phyloP scores from a whole-genome alignment of 352 stramenopile genomes.

The Pythium sukuiense region DNA sequence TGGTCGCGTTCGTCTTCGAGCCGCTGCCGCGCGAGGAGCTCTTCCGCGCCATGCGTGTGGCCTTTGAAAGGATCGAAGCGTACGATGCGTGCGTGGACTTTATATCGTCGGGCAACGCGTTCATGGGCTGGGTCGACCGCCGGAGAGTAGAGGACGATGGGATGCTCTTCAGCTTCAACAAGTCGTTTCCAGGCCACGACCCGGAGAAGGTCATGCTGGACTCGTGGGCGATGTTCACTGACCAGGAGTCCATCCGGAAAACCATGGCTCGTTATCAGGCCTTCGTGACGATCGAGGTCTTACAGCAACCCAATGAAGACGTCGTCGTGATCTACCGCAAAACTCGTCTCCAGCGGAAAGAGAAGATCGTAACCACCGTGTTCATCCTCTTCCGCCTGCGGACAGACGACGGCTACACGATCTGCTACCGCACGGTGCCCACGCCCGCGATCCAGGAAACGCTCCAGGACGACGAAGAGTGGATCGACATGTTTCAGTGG shows the following conservation, averaged over 20 bases:
- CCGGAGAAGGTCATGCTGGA: constrained; percentile 43
- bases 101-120: constrained; percentile 41
- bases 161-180: constrained; percentile 68
- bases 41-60: constrained; percentile 55
- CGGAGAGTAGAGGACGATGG: constrained; percentile 40
- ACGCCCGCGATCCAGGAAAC: constrained; percentile 45
- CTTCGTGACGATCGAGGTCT: constrained; percentile 37
- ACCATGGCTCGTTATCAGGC: constrained; percentile 41
- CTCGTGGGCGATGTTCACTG: constrained; percentile 45
- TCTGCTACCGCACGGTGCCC: constrained; percentile 65
- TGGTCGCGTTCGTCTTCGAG: constrained; percentile 30
- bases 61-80: constrained; percentile 46
- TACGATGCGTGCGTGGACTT: constrained; percentile 49
- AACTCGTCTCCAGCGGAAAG: constrained; percentile 39
- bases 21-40: constrained; percentile 33
- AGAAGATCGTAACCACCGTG: constrained; percentile 54
- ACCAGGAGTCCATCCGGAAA: constrained; percentile 40
- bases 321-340: constrained; percentile 51
- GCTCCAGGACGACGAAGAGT: constrained; percentile 42
- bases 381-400: constrained; percentile 68
- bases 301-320: constrained; percentile 57
- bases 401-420: constrained; percentile 49
- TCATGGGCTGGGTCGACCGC: constrained; percentile 59
- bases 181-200: constrained; percentile 41
- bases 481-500: constrained; percentile 70